These are phyloP conservation scores for Nannochloropsis salina DNA, from an alignment of 108 stramenopile genomes.

Conservation along the genomic window DNA sequence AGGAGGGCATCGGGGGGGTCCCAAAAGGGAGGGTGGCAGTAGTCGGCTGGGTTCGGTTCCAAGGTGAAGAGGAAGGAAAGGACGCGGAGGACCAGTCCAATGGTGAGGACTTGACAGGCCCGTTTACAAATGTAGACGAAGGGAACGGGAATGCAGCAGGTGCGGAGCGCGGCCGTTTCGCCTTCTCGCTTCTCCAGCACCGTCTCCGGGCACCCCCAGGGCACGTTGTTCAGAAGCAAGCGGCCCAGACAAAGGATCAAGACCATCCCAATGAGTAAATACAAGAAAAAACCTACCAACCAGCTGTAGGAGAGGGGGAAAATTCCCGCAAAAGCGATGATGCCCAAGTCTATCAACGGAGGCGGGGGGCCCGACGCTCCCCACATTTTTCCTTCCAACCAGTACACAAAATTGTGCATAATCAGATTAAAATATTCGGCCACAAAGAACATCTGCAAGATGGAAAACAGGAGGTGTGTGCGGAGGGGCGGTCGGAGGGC, in stretches of 20 bases:
- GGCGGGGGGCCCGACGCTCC: not conserved
- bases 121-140: constrained; percentile 4
- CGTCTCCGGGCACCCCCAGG: not conserved
- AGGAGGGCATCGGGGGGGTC: not conserved
- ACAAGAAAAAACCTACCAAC: not conserved
- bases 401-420: not conserved
- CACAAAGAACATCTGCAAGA: not conserved
- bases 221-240: not conserved
- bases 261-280: not conserved
- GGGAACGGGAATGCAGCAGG: not conserved
- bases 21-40: not conserved
- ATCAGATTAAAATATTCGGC: constrained; percentile 16
- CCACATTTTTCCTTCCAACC: not conserved
- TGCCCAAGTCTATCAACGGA: not conserved
- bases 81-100: not conserved
- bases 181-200: not conserved
- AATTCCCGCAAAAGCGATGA: not conserved
- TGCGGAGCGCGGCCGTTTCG: not conserved
- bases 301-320: not conserved
- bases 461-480: not conserved
- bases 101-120: not conserved
- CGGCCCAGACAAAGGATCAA: not conserved
- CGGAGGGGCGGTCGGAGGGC: too few species aligned
- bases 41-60: not conserved
- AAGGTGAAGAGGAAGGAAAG: not conserved